phyloP scores from a whole-genome alignment of 1,139 yeast genomes.

The Kurtzmaniella natalensis region DNA sequence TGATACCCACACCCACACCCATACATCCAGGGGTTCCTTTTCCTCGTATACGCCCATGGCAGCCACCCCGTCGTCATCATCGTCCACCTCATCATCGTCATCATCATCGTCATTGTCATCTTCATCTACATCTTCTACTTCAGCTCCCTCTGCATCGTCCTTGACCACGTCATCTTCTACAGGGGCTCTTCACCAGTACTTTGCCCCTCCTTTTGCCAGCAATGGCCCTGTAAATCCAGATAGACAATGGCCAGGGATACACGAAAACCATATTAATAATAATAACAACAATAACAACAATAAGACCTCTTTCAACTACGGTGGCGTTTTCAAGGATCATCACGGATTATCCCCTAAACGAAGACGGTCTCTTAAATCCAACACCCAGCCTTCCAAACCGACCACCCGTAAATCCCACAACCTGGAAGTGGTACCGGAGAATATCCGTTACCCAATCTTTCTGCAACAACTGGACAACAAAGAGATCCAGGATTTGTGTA shows the following conservation, averaged over 20 bases:
- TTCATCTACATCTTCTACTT: too few species aligned
- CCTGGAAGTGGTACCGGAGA: slow-evolving; percentile 7
- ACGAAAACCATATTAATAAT: too few species aligned
- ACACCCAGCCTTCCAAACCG: not conserved
- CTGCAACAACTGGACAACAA: slow-evolving; percentile 15
- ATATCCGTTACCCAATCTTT: slow-evolving; percentile 13
- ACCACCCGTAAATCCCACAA: slow-evolving; percentile 5
- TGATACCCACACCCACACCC: too few species aligned
- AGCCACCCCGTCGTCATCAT: not conserved
- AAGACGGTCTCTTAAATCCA: not conserved
- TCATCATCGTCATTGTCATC: not conserved
- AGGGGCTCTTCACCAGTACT: not conserved
- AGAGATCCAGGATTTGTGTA: slow-evolving; percentile 19
- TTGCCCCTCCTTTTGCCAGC: too few species aligned
- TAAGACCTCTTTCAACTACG: not conserved
- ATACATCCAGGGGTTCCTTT: too few species aligned
- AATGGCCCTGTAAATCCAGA: too few species aligned
- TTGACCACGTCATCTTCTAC: not conserved
- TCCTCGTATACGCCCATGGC: too few species aligned
- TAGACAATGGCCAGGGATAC: not conserved
- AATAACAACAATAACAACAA: too few species aligned
- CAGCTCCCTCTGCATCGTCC: not conserved
- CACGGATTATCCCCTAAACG: not conserved
- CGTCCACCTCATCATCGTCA: not conserved
- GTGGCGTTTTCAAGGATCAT: not conserved